Evolutionary conservation across 1,284 basidiomycete genomes (phyloP).

Genomic region (Porogramme epimiltina): DNA sequence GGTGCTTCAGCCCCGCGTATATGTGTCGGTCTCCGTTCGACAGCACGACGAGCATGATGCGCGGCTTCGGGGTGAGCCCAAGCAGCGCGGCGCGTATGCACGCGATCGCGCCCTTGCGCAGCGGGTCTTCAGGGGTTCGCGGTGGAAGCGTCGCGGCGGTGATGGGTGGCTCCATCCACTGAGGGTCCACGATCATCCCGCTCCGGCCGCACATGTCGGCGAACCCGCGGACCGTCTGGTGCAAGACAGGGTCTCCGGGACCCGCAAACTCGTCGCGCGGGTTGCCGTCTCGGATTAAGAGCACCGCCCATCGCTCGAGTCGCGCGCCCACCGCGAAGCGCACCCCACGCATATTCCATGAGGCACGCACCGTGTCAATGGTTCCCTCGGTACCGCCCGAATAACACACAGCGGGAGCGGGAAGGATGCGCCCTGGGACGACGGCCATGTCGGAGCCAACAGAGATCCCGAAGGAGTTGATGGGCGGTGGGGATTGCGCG

Average conservation of each 20-base stretch:
- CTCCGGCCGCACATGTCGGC: conserved; percentile 54
- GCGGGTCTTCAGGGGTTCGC: conserved; percentile 48
- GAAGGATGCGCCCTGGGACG: conserved; percentile 70
- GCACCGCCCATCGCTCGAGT: conserved; percentile 61
- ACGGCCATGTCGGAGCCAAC: conserved; percentile 70
- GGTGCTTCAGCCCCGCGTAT: conserved; percentile 70
- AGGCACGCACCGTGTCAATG: conserved; percentile 55
- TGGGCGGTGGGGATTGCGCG: conserved; percentile 40
- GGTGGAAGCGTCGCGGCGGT: conserved; percentile 44
- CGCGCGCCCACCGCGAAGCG: conserved; percentile 58
- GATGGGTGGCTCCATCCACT: conserved; percentile 32
- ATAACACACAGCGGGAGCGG: conserved; percentile 61
- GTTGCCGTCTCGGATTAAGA: conserved; percentile 62
- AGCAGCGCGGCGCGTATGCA: conserved; percentile 34
- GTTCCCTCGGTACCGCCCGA: conserved; percentile 45
- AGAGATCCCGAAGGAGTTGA: conserved; percentile 59
- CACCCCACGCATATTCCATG: conserved; percentile 71
- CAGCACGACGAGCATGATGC: conserved; percentile 51
- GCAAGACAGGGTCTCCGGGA: conserved; percentile 49
- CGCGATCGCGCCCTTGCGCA: conserved; percentile 45
- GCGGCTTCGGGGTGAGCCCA: conserved; percentile 33
- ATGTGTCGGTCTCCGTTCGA: conserved; percentile 68
- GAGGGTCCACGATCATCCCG: conserved; percentile 54
- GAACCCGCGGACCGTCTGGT: conserved; percentile 49
- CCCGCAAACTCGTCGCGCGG: conserved; percentile 46